phyloP scores from a whole-genome alignment of 805 yeast species.

The Yueomyces sinensis region DNA sequence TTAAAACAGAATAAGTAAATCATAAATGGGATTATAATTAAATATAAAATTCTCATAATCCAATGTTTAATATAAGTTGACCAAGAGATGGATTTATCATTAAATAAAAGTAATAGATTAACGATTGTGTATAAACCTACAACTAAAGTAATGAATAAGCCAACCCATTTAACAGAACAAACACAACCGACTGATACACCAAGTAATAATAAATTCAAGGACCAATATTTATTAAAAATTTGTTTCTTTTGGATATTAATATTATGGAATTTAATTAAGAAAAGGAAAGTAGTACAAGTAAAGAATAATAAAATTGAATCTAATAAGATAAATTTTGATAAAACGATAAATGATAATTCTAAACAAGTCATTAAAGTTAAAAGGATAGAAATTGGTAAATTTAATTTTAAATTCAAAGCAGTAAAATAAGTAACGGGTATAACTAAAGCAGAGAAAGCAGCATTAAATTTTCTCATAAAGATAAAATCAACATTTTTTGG shows the following conservation, averaged over 20 bases:
- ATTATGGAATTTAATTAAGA: slow-evolving; percentile 60
- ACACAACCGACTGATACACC: slow-evolving; percentile 73
- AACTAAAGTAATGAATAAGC: slow-evolving; percentile 49
- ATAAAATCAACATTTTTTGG: slow-evolving; percentile 71
- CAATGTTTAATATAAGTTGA: slow-evolving; percentile 48
- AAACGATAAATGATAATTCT: slow-evolving; percentile 72
- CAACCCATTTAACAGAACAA: slow-evolving; percentile 80
- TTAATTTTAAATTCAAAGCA: slow-evolving; percentile 61
- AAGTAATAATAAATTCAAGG: slow-evolving; percentile 42
- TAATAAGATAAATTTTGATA: slow-evolving; percentile 78
- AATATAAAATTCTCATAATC: slow-evolving; percentile 46
- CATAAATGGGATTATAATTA: slow-evolving; percentile 59
- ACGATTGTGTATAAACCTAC: slow-evolving; percentile 46
- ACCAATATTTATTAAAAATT: slow-evolving; percentile 62
- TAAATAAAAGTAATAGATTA: slow-evolving; percentile 36
- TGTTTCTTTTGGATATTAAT: slow-evolving; percentile 26
- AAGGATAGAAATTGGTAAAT: slow-evolving; percentile 60
- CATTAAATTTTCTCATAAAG: slow-evolving; percentile 80
- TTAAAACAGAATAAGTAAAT: slow-evolving; percentile 67
- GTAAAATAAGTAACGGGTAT: slow-evolving; percentile 83
- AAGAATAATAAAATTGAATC: slow-evolving; percentile 87
- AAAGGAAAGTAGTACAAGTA: slow-evolving; percentile 69
- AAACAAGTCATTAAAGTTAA: slow-evolving; percentile 67
- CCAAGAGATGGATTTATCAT: slow-evolving; percentile 14
- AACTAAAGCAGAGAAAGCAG: slow-evolving; percentile 68